Evolutionary conservation across 495 filamentous ascomycete species (phyloP), one percentile per base, ranked within the genome.

Genomic region (Penicillium lagena): DNA sequence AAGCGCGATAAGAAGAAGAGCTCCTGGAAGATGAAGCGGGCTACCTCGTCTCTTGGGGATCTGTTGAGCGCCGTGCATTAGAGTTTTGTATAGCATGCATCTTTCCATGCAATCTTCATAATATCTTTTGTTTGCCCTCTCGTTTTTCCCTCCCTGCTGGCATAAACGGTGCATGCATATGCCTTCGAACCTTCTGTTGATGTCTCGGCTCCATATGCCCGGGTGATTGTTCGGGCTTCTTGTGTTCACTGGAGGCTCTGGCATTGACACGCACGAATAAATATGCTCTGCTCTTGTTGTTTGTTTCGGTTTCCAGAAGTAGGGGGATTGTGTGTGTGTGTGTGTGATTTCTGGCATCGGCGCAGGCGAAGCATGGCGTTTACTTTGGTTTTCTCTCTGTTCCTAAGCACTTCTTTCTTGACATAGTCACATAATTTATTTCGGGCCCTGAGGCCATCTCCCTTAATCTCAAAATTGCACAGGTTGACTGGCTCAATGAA

Each of bases 1-100:
- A 90, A 86, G 64, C 76, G 86, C 38, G 86, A 89, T 43, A 82
- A 86, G 64, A 91, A 88, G 72, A 84, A 80, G 67, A 82, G 70
- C 39, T 59, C 72, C 46, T 89, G 87, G 87, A 81, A 80, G 51
- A 58, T 76, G 43, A 89, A 85, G 68, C 85, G 81, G 61, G 64
- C 63, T 33, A 63, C 60, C 7, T 63, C 66, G 7, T 55, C 52
- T 22, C 60, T 71, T 37, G 66, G 66, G 12, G 70, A 71, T 52
- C 45, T 73, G n/a, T 42, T 73, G 28, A 64, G 67, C 46, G 65
- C 59, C 27, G 67, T 73, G 46, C 70, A 71, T 49, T 73, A 53
- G 37, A 11, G 7, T 29, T 28, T 34, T 32, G 14, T 37, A 43
- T 11, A 43, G 27, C 32, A 27, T 43, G 22, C 22, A 30, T 43